phyloP scores from a whole-genome alignment of 1,284 basidiomycete genomes.

The Phaffia rhodozyma region DNA sequence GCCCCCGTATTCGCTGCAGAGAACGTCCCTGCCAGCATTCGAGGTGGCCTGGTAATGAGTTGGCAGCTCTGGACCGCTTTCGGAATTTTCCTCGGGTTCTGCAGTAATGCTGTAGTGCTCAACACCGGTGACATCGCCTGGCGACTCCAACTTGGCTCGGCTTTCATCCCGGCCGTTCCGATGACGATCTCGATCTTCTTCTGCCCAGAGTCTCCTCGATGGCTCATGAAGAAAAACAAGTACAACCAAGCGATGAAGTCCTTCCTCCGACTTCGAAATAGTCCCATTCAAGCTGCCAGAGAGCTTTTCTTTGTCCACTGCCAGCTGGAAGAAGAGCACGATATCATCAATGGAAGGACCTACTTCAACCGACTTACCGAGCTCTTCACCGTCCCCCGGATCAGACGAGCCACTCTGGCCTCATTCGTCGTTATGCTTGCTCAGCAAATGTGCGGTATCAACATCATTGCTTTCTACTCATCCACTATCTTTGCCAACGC shows the following conservation, averaged over 20 bases:
- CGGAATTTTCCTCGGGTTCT: slow-evolving; percentile 50
- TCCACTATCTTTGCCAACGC: slow-evolving; percentile 53
- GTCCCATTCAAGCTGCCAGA: slow-evolving; percentile 59
- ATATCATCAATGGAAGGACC: slow-evolving; percentile 41
- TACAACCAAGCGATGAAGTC: slow-evolving; percentile 54
- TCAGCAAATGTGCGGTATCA: slow-evolving; percentile 47
- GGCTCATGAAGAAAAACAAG: slow-evolving; percentile 57
- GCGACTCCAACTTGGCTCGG: slow-evolving; percentile 41
- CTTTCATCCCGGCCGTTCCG: slow-evolving; percentile 36
- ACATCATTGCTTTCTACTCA: slow-evolving; percentile 54
- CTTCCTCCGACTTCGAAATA: slow-evolving; percentile 51
- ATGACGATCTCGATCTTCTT: slow-evolving; percentile 44
- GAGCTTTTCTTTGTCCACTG: slow-evolving; percentile 55
- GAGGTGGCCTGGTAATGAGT: slow-evolving; percentile 67
- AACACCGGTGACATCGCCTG: slow-evolving; percentile 31
- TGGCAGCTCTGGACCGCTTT: slow-evolving; percentile 67
- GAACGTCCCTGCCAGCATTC: slow-evolving; percentile 54
- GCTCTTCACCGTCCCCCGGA: slow-evolving; percentile 58
- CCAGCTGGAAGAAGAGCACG: slow-evolving; percentile 51
- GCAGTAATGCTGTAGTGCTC: slow-evolving; percentile 24
- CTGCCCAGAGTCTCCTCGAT: slow-evolving; percentile 53
- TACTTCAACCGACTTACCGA: slow-evolving; percentile 38
- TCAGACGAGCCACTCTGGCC: slow-evolving; percentile 59
- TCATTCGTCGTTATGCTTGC: slow-evolving; percentile 53
- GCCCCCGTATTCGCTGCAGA: slow-evolving; percentile 56